Percentiles rank a stretch among this genome's conserved stretches.
Conservation (phyloP, 345 rosid genomes). For the Erodium maritimum region DNA sequence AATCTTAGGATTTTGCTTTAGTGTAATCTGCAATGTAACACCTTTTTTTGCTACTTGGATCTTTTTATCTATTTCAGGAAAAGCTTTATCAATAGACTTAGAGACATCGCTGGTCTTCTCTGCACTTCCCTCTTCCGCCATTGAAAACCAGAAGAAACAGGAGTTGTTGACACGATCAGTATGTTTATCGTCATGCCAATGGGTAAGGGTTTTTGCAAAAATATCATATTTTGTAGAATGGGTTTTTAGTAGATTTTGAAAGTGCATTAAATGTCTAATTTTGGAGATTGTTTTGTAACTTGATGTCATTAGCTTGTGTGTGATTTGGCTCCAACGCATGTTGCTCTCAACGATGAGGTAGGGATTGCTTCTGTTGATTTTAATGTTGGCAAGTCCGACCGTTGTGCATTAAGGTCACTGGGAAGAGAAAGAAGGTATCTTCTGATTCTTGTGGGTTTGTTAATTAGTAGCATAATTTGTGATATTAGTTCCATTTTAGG, state of each 20-base stretch:
- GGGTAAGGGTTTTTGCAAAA: conserved; percentile 37
- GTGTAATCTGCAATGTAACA: neutral
- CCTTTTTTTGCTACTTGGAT: no score
- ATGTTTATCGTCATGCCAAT: conserved; percentile 75
- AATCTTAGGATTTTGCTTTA: neutral
- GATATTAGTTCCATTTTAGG: neutral
- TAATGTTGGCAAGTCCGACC: conserved; percentile 92
- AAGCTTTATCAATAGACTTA: conserved; percentile 68
- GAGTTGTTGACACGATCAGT: conserved; percentile 89
- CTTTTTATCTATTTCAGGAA: conserved; percentile 35
- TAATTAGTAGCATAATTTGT: no score
- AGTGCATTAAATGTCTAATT: neutral
- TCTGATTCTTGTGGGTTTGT: neutral
- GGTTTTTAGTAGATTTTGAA: neutral
- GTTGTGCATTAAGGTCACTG: conserved; percentile 89
- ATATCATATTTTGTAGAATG: neutral
- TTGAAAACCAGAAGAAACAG: no score
- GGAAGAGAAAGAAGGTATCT: conserved; percentile 78
- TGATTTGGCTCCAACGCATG: conserved; percentile 69
- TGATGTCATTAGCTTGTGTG: conserved; percentile 47
- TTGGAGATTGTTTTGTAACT: neutral
- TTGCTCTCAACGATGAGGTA: conserved; percentile 72
- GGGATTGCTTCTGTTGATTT: conserved; percentile 73
- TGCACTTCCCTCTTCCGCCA: no score
- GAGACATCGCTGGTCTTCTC: no score